phyloP scores from a whole-genome alignment of 352 stramenopile genomes.

The Globisporangium paddicum region DNA sequence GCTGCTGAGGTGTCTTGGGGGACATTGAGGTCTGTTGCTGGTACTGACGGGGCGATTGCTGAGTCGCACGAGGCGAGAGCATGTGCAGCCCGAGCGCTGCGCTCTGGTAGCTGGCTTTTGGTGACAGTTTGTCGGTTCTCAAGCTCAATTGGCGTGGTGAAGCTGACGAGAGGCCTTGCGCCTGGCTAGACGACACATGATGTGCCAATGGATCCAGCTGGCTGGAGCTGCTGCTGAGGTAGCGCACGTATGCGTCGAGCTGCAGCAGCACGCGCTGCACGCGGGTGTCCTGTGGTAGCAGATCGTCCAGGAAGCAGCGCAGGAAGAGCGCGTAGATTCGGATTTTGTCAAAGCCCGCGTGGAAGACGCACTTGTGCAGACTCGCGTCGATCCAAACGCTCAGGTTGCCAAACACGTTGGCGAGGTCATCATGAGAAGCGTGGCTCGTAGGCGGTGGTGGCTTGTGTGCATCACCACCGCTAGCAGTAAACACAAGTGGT shows the following conservation, averaged over 20 bases:
- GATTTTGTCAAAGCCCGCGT: constrained; percentile 31
- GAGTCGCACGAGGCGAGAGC: constrained; percentile 18
- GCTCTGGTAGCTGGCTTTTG: constrained; percentile 9
- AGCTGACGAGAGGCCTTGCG: neutral
- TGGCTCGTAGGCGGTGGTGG: neutral
- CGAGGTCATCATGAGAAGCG: constrained; percentile 1
- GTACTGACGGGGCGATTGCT: neutral
- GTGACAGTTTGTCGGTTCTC: constrained; percentile 6
- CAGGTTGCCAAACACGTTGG: constrained; percentile 30
- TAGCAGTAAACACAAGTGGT: neutral
- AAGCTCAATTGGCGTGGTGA: neutral
- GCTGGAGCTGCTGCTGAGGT: constrained; percentile 6
- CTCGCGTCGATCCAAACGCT: constrained; percentile 34
- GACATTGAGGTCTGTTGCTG: neutral
- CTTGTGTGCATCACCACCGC: neutral
- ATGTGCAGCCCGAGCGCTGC: constrained; percentile 12
- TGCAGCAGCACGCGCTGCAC: constrained; percentile 8
- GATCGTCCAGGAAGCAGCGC: constrained; percentile 18
- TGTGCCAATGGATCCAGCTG: neutral
- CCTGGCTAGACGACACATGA: neutral
- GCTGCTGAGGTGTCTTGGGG: neutral
- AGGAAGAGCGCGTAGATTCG: constrained; percentile 28
- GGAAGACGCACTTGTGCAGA: constrained; percentile 12
- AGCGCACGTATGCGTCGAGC: constrained; percentile 25
- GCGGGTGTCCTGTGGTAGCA: constrained; percentile 14